phyloP scores from a whole-genome alignment of 2,329 filamentous ascomycete genomes.

The Trichoderma brevicompactum region DNA sequence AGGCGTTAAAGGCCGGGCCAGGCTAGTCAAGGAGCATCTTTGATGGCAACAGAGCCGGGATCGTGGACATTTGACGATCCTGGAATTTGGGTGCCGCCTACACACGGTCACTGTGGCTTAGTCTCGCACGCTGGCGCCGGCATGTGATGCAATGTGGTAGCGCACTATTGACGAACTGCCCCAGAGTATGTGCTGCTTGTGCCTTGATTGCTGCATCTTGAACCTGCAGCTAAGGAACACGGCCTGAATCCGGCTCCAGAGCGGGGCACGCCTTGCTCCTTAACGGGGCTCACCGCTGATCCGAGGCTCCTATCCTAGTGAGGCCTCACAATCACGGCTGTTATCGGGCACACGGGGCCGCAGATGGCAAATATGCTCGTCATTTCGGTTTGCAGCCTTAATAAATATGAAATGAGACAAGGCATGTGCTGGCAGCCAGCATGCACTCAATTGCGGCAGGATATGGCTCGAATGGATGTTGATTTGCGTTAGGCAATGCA shows the following conservation, averaged over 20 bases:
- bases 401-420: background rate
- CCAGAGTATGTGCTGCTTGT: background rate
- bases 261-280: conserved; percentile 35
- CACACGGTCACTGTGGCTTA: conserved; percentile 25
- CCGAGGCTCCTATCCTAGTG: conserved; percentile 15
- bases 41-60: conserved; percentile 15
- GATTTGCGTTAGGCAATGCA: background rate
- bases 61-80: conserved; percentile 23
- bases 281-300: conserved; percentile 29
- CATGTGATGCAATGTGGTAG: conserved; percentile 35
- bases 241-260: conserved; percentile 30
- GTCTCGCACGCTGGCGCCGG: background rate
- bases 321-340: conserved; percentile 20
- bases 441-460: too few species aligned
- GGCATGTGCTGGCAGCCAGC: too few species aligned
- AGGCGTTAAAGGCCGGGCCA: conserved; percentile 29
- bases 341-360: background rate
- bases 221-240: conserved; percentile 13
- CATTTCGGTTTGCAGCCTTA: conserved; percentile 22
- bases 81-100: conserved; percentile 16
- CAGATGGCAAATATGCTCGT: background rate
- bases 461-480: too few species aligned
- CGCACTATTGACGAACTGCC: background rate
- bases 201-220: conserved; percentile 19
- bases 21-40: conserved; percentile 29